A percentile compares a stretch with the other conserved stretches of the same genome.
These are phyloP conservation scores for Pseudocercospora crystallina DNA, from an alignment of 2,329 filamentous ascomycete species.

Conservation along the genomic window DNA sequence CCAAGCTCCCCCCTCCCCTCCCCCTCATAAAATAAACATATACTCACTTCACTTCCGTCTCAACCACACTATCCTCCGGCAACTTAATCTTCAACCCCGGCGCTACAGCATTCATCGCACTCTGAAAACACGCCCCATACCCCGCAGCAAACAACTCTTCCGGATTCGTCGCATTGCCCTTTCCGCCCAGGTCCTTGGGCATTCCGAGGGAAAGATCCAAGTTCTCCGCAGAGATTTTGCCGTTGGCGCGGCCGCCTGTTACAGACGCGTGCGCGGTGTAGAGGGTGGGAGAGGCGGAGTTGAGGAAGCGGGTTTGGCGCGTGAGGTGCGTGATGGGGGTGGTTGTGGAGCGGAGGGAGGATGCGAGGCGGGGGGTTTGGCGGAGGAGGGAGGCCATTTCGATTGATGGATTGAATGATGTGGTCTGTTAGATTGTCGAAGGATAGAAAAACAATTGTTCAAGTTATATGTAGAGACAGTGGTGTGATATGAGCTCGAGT, in stretches of 20 bases:
- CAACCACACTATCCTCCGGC: slow-evolving; percentile 44
- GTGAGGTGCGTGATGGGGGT: not conserved
- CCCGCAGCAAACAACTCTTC: slow-evolving; percentile 52
- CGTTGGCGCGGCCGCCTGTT: slow-evolving; percentile 21
- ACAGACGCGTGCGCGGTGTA: slow-evolving; percentile 17
- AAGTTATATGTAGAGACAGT: no score
- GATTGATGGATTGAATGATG: no score
- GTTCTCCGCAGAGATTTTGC: slow-evolving; percentile 15
- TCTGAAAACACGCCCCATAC: slow-evolving; percentile 51
- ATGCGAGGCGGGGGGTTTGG: slow-evolving; percentile 10
- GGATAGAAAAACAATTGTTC: no score
- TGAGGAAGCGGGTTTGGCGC: slow-evolving; percentile 21
- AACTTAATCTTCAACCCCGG: slow-evolving; percentile 43
- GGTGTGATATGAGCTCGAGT: no score
- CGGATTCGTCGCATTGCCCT: slow-evolving; percentile 41
- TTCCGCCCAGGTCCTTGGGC: slow-evolving; percentile 20
- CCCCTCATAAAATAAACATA: not conserved
- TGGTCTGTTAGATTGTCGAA: no score
- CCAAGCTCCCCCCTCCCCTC: no score
- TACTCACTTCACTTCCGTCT: slow-evolving; percentile 40
- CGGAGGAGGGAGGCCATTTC: slow-evolving; percentile 3
- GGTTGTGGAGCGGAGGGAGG: not conserved
- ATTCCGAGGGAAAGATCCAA: slow-evolving; percentile 19
- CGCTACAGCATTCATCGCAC: slow-evolving; percentile 48
- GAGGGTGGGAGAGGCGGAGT: slow-evolving; percentile 14